A percentile compares a stretch with the other conserved stretches of the same genome.
phyloP scores from a whole-genome alignment of 305 asterid species.

The Petunia hybrid region DNA sequence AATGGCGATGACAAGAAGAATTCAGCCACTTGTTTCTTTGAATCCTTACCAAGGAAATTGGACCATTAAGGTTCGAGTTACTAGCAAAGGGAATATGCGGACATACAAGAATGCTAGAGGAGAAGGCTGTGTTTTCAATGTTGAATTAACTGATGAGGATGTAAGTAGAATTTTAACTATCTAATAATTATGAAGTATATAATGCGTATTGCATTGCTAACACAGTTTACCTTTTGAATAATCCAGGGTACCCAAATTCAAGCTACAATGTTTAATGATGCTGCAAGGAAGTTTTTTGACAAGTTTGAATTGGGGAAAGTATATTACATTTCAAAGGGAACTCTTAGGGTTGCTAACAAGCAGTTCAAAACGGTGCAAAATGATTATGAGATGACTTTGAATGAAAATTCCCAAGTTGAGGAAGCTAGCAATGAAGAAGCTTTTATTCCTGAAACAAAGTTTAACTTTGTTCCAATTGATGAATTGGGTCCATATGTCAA shows the following conservation, averaged over 20 bases:
- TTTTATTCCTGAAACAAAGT: slow-evolving; percentile 82
- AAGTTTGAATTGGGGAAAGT: slow-evolving; percentile 89
- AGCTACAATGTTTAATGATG: slow-evolving; percentile 95
- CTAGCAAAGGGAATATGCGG: slow-evolving; percentile 80
- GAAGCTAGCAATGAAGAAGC: slow-evolving; percentile 66
- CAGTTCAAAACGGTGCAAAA: slow-evolving; percentile 81
- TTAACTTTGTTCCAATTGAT: slow-evolving; percentile 78
- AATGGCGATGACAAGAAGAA: slow-evolving; percentile 83
- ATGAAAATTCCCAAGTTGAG: slow-evolving; percentile 83
- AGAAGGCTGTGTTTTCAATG: slow-evolving; percentile 93
- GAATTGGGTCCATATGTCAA: slow-evolving; percentile 87
- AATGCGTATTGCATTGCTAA: neutral
- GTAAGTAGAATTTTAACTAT: slow-evolving; percentile 48
- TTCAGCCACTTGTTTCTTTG: slow-evolving; percentile 84
- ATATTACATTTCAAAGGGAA: slow-evolving; percentile 88
- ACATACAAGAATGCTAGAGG: slow-evolving; percentile 82
- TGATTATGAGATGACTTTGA: slow-evolving; percentile 93
- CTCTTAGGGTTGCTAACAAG: slow-evolving; percentile 82
- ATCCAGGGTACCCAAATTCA: slow-evolving; percentile 92
- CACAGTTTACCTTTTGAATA: neutral
- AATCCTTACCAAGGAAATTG: slow-evolving; percentile 93
- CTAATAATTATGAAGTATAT: neutral
- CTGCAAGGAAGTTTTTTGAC: slow-evolving; percentile 87
- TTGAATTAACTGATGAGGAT: slow-evolving; percentile 92
- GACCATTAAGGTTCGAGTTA: slow-evolving; percentile 86